Base-by-base conservation (phyloP, 2,329 filamentous ascomycete species). In the Neofusicoccum cordaticola region DNA sequence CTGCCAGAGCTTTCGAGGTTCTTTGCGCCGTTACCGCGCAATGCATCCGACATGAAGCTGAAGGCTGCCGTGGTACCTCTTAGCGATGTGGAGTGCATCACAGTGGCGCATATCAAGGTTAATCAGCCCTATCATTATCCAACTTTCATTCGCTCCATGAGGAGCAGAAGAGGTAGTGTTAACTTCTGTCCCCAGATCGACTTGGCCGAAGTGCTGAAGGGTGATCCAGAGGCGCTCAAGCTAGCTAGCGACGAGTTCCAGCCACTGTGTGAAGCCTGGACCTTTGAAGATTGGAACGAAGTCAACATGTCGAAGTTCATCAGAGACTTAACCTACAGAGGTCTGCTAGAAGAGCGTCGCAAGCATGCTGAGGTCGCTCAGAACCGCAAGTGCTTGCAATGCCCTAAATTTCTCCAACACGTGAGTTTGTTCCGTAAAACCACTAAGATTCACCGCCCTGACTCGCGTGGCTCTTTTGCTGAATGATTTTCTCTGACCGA, bases 371-470 rank as follows among this genome's bases (percentile, higher is more conserved):
- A 80, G 47, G 83, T 82, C 64, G 88, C 89, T n/a, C 84, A 89
- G 65, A 81, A 84, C 27, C 87, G 88, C 44, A 82, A 86, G 31
- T 91, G 90, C 66, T 77, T 90, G 22, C 78, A 83, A 42, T 99
- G 95, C 72, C 86, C 88, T 0, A 78, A 90, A 58, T 96, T 98
- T 77, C 75, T 95, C 67, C 94, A 96, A 78, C 95, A 99, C 75
- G 90, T 93, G 80, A 84, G 90, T 85, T n/a, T 5, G 6, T 52
- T 22, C 13, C 31, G 47, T 4, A 35, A 27, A 15, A 15, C 45
- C 13, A 4, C 7, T n/a, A 19, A 19, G 12, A 58, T 39, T 66
- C 37, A 66, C 39, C 37, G 22, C 47, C 39, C 35, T 9, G n/a
- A 35, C n/a, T 19, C 1, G 34, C 35, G 57, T 12, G 12, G 12